These are phyloP conservation scores for Phytophthora agathidicida DNA, from an alignment of 352 stramenopile species.

Conservation along the genomic window DNA sequence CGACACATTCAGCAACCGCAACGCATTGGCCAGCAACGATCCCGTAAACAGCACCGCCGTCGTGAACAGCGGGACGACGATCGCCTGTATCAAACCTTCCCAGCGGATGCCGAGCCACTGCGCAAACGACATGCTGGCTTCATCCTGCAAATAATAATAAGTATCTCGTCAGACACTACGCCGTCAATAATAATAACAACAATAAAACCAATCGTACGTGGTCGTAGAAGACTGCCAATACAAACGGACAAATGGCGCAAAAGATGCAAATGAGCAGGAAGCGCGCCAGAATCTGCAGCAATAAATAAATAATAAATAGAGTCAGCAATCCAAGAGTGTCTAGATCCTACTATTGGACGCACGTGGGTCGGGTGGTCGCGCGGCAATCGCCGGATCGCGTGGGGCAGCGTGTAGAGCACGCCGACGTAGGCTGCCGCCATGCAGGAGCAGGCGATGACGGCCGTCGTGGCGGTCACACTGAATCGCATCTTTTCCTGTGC, in stretches of 20 bases:
- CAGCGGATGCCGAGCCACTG: constrained; percentile 84
- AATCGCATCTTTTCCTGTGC: constrained; percentile 90
- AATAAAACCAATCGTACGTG: constrained; percentile 63
- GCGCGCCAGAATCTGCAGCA: constrained; percentile 77
- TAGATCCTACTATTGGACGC: too few relatives aligned
- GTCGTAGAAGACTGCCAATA: constrained; percentile 84
- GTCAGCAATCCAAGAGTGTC: background rate
- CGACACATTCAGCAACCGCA: constrained; percentile 80
- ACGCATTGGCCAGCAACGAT: constrained; percentile 70
- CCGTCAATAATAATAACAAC: too few relatives aligned
- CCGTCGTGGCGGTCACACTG: constrained; percentile 67
- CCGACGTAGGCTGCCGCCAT: constrained; percentile 88
- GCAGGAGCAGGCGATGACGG: constrained; percentile 75
- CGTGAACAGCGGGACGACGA: constrained; percentile 66
- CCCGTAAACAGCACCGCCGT: constrained; percentile 84
- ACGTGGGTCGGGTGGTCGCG: constrained; percentile 89
- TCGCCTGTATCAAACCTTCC: constrained; percentile 59
- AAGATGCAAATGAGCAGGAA: constrained; percentile 91
- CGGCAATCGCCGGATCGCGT: constrained; percentile 71
- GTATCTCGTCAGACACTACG: too few relatives aligned
- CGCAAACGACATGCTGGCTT: constrained; percentile 80
- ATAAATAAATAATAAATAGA: constrained; percentile 1
- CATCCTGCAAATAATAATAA: constrained; percentile 56
- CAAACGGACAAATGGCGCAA: constrained; percentile 81
- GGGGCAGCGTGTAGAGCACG: constrained; percentile 85